phyloP scores from a whole-genome alignment of 2,329 filamentous ascomycete species.

The Aspergillus carbonarius region DNA sequence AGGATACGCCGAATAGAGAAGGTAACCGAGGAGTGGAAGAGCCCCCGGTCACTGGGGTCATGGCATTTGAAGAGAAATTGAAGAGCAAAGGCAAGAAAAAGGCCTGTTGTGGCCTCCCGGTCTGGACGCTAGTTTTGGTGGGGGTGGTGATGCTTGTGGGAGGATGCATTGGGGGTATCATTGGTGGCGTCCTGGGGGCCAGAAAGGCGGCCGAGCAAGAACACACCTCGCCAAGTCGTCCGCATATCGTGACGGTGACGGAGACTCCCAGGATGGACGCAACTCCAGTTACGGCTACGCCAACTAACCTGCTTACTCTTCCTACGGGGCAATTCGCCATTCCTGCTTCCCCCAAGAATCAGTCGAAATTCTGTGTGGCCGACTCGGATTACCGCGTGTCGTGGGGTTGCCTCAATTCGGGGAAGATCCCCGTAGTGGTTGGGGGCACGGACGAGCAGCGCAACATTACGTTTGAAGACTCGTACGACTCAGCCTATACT shows the following conservation, averaged over 20 bases:
- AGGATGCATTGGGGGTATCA: conserved; percentile 53
- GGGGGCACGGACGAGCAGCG: conserved; percentile 25
- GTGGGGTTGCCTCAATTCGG: conserved; percentile 50
- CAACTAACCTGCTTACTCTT: conserved; percentile 44
- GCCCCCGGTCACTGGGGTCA: conserved; percentile 35
- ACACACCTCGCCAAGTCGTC: conserved; percentile 22
- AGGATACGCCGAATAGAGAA: conserved; percentile 11
- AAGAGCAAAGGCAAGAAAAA: conserved; percentile 43
- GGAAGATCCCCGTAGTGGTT: conserved; percentile 35
- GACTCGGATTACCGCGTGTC: conserved; percentile 46
- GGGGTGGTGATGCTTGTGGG: conserved; percentile 49
- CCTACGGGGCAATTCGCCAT: conserved; percentile 53
- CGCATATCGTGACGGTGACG: conserved; percentile 48
- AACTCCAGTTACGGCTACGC: conserved; percentile 48
- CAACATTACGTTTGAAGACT: conserved; percentile 40
- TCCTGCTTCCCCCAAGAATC: conserved; percentile 48
- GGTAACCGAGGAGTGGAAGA: conserved; percentile 19
- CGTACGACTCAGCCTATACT: conserved; percentile 28
- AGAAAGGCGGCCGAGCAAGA: conserved; percentile 35
- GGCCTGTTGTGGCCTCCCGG: conserved; percentile 52
- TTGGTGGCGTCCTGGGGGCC: conserved; percentile 54
- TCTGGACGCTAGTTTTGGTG: conserved; percentile 52
- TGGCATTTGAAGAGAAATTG: conserved; percentile 46
- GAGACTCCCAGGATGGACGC: conserved; percentile 52
- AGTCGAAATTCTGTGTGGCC: conserved; percentile 51